Evolutionary conservation across 306 rosid species (phyloP), one percentile per base, ranked within the genome.

Genomic region (Vigna trinervia): DNA sequence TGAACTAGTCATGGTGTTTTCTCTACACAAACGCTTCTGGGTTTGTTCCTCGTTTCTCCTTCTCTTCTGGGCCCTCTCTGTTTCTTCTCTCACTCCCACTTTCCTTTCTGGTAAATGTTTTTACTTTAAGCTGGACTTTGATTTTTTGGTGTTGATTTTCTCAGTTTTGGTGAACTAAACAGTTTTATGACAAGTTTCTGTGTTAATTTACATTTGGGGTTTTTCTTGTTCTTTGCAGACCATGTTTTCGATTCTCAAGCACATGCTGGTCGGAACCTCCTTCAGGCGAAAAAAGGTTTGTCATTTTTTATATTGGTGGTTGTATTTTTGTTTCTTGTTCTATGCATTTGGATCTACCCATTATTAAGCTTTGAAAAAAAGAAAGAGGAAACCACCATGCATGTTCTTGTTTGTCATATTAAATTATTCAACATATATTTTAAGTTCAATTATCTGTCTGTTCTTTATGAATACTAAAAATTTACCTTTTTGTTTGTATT

Each of bases 221-320:
- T 45, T 39, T 45, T 10, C 67, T 69, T 0, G 43, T 2, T 36
- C 1, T 12, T 78, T 85, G 67, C 97, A 95, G 99, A 78, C 46
- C 6, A 47, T 9, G 14, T 83, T 70, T 86, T 88, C 69, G 87
- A 82, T 82, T 82, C 87, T 71, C 85, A 85, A 71, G 36, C 13
- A 59, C 85, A 80, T 36, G 71, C 67, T 1, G 92, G 89, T 59
- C 91, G 97, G 72, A 86, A 46, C 80, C 93, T 95, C 71, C 99
- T 95, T 51, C 99, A 92, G 81, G 96, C 94, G 57, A 91, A 84
- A 80, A 83, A 86, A 92, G 90, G 99, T 86, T 88, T 15, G 47
- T 26, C 4, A 15, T 43, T 61, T 81, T n/a, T 69, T 9, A 41
- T 0, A 66, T 63, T 20, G 3, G 13, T 43, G 3, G 12, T 43